Conservation (phyloP, 169 alveolate genomes). For the Theileria sp. region DNA sequence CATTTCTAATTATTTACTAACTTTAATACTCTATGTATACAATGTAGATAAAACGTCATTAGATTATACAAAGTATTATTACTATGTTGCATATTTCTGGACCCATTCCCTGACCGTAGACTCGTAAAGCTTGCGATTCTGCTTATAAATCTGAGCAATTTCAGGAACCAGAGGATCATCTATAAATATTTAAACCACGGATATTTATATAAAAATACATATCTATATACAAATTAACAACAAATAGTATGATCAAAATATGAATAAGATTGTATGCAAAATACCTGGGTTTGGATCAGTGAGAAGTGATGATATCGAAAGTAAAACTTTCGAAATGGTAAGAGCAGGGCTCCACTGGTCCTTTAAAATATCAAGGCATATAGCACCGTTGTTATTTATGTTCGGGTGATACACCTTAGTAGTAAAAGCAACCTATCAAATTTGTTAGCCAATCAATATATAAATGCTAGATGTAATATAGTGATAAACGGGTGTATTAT, state of each 20-base stretch:
- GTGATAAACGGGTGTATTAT: background rate
- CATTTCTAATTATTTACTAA: constrained; percentile 13
- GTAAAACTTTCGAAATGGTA: constrained; percentile 95
- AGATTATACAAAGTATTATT: background rate
- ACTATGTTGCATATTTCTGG: constrained; percentile 90
- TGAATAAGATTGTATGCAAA: background rate
- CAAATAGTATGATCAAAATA: background rate
- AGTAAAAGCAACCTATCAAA: constrained; percentile 85
- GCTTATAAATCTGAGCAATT: constrained; percentile 95
- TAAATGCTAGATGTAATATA: background rate
- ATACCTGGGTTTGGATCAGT: constrained; percentile 96
- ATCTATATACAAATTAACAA: background rate
- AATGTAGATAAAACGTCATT: background rate
- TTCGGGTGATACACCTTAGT: constrained; percentile 98
- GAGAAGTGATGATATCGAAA: constrained; percentile 95
- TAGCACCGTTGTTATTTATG: constrained; percentile 94
- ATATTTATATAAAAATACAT: too few relatives aligned
- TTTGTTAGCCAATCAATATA: background rate
- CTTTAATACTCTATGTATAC: constrained; percentile 6
- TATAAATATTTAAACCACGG: constrained; percentile 7
- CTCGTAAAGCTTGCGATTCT: constrained; percentile 92
- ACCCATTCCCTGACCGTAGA: constrained; percentile 98
- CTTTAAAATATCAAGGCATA: constrained; percentile 96
- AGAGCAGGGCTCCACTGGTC: constrained; percentile 99
- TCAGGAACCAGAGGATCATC: constrained; percentile 99